Conservation (phyloP, 148 eudicot genomes). For the Nepenthes gracilis region DNA sequence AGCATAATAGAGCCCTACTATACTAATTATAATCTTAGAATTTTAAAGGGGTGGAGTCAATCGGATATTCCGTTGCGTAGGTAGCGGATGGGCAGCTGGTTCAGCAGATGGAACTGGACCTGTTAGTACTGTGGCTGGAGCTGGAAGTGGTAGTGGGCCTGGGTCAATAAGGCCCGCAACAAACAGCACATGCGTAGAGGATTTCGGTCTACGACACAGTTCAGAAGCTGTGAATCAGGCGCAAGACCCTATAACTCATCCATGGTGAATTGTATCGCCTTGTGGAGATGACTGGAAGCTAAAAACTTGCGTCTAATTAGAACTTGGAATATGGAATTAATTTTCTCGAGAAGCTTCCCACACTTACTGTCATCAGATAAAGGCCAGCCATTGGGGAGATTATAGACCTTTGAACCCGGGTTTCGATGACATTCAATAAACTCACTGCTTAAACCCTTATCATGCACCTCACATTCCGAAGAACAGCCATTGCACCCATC, state of each 20-base stretch:
- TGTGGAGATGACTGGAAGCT: conserved; percentile 58
- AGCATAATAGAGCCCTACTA: too few relatives aligned
- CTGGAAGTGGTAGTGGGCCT: too few relatives aligned
- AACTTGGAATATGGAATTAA: conserved; percentile 37
- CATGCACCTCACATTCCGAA: conserved; percentile 22
- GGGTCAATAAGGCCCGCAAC: too few relatives aligned
- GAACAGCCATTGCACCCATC: conserved; percentile 29
- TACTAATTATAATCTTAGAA: too few relatives aligned
- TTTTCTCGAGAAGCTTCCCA: conserved; percentile 67
- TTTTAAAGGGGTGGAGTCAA: too few relatives aligned
- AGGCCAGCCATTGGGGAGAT: conserved; percentile 52
- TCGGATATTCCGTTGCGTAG: too few relatives aligned
- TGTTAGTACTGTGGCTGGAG: too few relatives aligned
- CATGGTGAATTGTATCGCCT: conserved; percentile 54
- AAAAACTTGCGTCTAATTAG: conserved; percentile 63
- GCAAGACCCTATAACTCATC: conserved; percentile 62
- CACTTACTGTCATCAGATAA: conserved; percentile 66
- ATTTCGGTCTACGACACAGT: conserved; percentile 50
- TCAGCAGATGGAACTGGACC: too few relatives aligned
- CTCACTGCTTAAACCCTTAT: conserved; percentile 20
- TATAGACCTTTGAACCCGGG: conserved; percentile 29
- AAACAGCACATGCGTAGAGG: conserved; percentile 77
- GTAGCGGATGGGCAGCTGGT: too few relatives aligned
- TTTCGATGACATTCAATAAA: conserved; percentile 34
- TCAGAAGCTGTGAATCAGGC: conserved; percentile 67